Evolutionary conservation across 2,329 filamentous ascomycete species (phyloP).

Genomic region (Pseudocercospora musae): DNA sequence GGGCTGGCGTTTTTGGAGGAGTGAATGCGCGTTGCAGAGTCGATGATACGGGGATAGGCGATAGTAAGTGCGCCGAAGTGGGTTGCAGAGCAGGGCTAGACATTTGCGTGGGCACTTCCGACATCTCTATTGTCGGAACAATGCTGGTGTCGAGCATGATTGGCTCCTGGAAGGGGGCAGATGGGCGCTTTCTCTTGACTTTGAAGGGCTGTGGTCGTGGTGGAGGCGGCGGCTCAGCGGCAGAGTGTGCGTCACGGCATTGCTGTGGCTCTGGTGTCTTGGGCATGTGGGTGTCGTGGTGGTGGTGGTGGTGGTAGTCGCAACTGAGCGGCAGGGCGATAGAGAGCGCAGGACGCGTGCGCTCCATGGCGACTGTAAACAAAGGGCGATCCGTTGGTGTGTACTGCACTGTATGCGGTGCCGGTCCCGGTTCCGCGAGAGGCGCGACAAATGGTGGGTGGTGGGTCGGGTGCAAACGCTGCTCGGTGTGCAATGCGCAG

Average conservation of each 20-base stretch:
- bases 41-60: constrained; percentile 37
- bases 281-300: constrained; percentile 43
- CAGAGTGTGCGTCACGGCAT: constrained; percentile 22
- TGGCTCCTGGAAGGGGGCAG: constrained; percentile 20
- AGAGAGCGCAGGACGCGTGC: constrained; percentile 46
- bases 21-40: constrained; percentile 40
- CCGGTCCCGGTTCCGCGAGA: background rate
- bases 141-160: constrained; percentile 32
- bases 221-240: constrained; percentile 41
- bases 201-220: constrained; percentile 49
- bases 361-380: constrained; percentile 27
- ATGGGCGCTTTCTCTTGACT: constrained; percentile 46
- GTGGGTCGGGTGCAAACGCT: constrained; percentile 1
- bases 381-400: constrained; percentile 3
- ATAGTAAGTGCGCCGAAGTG: constrained; percentile 40
- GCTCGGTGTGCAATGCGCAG: constrained; percentile 3
- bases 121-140: constrained; percentile 51
- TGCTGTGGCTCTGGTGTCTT: constrained; percentile 41
- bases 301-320: constrained; percentile 48
- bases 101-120: constrained; percentile 34
- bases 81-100: constrained; percentile 31
- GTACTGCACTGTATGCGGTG: constrained; percentile 1
- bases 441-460: constrained; percentile 6
- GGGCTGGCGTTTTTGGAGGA: constrained; percentile 49
- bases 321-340: constrained; percentile 51